A percentile compares a stretch with the other conserved stretches of the same genome.
phyloP scores from a whole-genome alignment of 1,284 basidiomycete species.

The Austroboletus novae-zelandiae region DNA sequence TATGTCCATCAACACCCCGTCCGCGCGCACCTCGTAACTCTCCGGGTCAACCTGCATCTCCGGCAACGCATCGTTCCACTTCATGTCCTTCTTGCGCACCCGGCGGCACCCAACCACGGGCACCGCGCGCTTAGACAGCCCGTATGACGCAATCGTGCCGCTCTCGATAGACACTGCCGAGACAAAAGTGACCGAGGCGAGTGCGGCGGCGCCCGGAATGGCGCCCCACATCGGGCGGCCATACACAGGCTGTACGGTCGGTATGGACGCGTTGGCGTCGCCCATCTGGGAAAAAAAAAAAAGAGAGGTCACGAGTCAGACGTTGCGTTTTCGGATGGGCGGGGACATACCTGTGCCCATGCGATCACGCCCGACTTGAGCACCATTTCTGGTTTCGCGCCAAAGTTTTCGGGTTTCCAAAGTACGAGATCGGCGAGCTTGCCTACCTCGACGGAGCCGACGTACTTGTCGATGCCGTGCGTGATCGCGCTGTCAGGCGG shows the following conservation, averaged over 20 bases:
- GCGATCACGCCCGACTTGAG: slow-evolving; percentile 94
- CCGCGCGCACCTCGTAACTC: slow-evolving; percentile 83
- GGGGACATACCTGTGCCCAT: slow-evolving; percentile 70
- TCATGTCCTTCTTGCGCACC: slow-evolving; percentile 89
- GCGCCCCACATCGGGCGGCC: slow-evolving; percentile 90
- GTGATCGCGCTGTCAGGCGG: slow-evolving; percentile 72
- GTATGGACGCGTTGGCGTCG: slow-evolving; percentile 91
- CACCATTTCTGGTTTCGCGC: slow-evolving; percentile 88
- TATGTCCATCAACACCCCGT: slow-evolving; percentile 76
- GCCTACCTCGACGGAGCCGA: slow-evolving; percentile 84
- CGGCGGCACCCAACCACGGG: slow-evolving; percentile 78
- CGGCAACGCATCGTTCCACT: slow-evolving; percentile 84
- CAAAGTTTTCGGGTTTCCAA: slow-evolving; percentile 94
- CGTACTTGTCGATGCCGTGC: slow-evolving; percentile 86
- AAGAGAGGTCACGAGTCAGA: neutral
- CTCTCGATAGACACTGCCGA: slow-evolving; percentile 70
- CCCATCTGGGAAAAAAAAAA: slow-evolving; percentile 64
- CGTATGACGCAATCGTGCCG: slow-evolving; percentile 67
- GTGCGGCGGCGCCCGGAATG: slow-evolving; percentile 68
- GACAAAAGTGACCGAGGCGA: slow-evolving; percentile 85
- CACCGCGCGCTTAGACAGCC: slow-evolving; percentile 70
- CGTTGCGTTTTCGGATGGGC: no score
- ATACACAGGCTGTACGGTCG: slow-evolving; percentile 87
- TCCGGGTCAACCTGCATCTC: slow-evolving; percentile 91
- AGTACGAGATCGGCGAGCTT: slow-evolving; percentile 92